Evolutionary conservation across 1,284 basidiomycete genomes (phyloP), one percentile per base, ranked within the genome.

Genomic region (Ganoderma leucocontextum): DNA sequence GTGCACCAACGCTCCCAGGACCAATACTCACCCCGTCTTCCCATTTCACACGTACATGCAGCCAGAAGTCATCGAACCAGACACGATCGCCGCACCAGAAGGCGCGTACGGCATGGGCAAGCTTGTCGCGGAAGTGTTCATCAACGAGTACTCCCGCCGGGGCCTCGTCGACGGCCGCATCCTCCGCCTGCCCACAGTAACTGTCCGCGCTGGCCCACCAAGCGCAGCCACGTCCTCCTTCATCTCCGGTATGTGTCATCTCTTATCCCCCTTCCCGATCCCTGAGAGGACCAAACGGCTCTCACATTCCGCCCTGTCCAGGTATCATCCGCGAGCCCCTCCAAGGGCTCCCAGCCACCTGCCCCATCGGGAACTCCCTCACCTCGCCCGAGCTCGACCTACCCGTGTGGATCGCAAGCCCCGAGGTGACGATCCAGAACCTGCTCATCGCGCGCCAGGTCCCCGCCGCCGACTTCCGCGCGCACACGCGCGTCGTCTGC

Each of bases 311-410:
- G n/a, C 17, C 25, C 22, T 12, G 4, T 25, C 29, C 76, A 79
- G 88, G 86, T 41, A 86, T 91, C 76, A 86, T 90, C 67, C 84
- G 89, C 19, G 89, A 90, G 75, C 89, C 89, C 0, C 80, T 91
- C 0, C 83, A 87, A 67, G 88, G 88, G 39, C 68, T 83, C 33
- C 76, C 82, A 67, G 79, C 85, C 33, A 76, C 85, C 64, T 90
- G 88, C 76, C 89, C 89, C 17, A 85, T 90, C 60, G 85, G 84
- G 44, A 72, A 86, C 67, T 82, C 81, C 5, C 70, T 82, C 66
- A 75, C 80, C 68, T 82, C 83, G 3, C 81, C 83, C 25, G 82
- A 80, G 63, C 82, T 86, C 49, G 78, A 81, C 47, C 82, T 90
- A 39, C 80, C 82, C 17, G 81, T 82, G 36, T 89, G 88, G 87